These are phyloP conservation scores for Amanita jacksonii DNA, from an alignment of 768 basidiomycete species.

Conservation along the genomic window DNA sequence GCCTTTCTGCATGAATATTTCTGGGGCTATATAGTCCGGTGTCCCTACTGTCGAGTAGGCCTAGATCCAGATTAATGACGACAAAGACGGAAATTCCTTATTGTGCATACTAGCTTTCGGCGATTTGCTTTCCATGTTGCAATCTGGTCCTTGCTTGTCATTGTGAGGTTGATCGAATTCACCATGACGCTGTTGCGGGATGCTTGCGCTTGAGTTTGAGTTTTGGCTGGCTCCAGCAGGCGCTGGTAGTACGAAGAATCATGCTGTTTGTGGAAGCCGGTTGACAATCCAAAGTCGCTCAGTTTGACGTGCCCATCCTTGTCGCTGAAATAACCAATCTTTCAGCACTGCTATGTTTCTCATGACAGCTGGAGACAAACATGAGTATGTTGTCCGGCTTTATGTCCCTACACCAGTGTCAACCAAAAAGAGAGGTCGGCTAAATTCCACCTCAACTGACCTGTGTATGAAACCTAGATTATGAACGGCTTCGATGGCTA, in stretches of 20 bases:
- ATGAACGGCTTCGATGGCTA: slow-evolving; percentile 97
- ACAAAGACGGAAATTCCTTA: not conserved
- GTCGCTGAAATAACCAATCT: slow-evolving; percentile 35
- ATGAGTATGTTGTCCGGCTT: slow-evolving; percentile 91
- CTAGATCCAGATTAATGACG: slow-evolving; percentile 25
- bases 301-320: slow-evolving; percentile 96
- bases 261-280: slow-evolving; percentile 98
- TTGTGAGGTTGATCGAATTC: slow-evolving; percentile 93
- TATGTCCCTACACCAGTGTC: slow-evolving; percentile 62
- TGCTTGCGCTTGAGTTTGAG: slow-evolving; percentile 31
- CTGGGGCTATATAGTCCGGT: slow-evolving; percentile 93
- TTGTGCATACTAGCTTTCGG: slow-evolving; percentile 69
- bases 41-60: slow-evolving; percentile 98
- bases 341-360: not conserved
- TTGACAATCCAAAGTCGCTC: slow-evolving; percentile 96
- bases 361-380: slow-evolving; percentile 16
- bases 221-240: slow-evolving; percentile 56
- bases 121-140: slow-evolving; percentile 99
- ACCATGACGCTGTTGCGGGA: slow-evolving; percentile 94
- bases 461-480: slow-evolving; percentile 96
- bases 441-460: slow-evolving; percentile 29
- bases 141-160: slow-evolving; percentile 88
- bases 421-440: slow-evolving; percentile 4
- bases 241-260: slow-evolving; percentile 93
- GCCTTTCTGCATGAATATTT: slow-evolving; percentile 95